phyloP scores from a whole-genome alignment of 441 rosid species.

The Adansonia madagascariensis region DNA sequence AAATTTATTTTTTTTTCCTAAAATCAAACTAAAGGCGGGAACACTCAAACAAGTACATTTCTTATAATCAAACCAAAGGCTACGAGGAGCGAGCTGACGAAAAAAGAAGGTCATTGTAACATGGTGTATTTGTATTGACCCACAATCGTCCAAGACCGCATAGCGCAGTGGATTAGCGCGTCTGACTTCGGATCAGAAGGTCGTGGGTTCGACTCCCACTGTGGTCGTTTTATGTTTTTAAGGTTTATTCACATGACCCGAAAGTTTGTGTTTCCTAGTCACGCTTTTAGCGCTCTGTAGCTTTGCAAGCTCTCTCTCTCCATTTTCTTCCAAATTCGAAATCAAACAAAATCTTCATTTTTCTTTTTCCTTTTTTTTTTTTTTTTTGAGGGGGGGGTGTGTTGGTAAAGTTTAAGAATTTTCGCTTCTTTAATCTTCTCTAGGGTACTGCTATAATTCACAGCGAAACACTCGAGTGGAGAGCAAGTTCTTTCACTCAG shows the following conservation, averaged over 20 bases:
- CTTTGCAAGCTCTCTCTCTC: not conserved
- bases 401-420: no score
- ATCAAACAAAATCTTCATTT: not conserved
- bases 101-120: no score
- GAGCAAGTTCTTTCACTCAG: not conserved
- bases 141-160: conserved; percentile 54
- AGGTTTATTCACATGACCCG: no score
- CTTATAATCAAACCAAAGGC: no score
- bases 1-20: no score
- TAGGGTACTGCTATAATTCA: not conserved
- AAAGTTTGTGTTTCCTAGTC: no score
- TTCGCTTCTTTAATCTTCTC: not conserved
- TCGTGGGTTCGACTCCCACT: conserved; percentile 99
- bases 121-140: no score
- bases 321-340: not conserved
- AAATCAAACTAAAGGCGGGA: no score
- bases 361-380: no score
- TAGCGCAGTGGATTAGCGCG: conserved; percentile 99
- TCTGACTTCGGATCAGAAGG: conserved; percentile 99
- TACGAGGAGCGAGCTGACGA: no score
- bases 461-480: not conserved
- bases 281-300: not conserved
- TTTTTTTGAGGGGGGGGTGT: no score
- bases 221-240: conserved; percentile 53
- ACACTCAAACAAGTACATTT: no score